Base-by-base conservation (phyloP, 176 grass and related monocot species). In the Panicum miliaceum region DNA sequence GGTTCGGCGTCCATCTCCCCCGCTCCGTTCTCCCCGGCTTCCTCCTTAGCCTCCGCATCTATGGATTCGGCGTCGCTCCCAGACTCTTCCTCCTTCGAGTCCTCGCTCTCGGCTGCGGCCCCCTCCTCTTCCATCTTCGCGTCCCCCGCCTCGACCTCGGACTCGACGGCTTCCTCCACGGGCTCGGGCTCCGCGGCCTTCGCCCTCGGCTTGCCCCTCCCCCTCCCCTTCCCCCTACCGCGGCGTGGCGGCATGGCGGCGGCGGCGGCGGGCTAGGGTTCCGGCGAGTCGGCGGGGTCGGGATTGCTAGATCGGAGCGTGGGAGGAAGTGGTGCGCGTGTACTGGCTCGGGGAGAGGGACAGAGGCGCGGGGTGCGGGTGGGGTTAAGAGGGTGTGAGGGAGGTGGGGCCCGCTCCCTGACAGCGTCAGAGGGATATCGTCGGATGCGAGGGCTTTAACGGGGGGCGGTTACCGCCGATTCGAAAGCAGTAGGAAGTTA, bases 221-320 rank as follows among this genome's bases (percentile, higher is more conserved):
- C 74, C 83, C 3, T 79, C 4, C 77, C 71, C 63, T 18, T 79
- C 0, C 77, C 80, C 58, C 59, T 88, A 20, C 68, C 40, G 41
- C 84, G 84, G 68, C 75, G 84, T 10, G 68, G 80, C 52, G 80
- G 81, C 89, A 91, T 91, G 68, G 89, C 54, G 82, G 52, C 72
- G 29, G 89, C 64, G 82, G 63, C 73, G n/a, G 84, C 48, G 37
- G 80, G 34, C 76, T 91, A 91, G 89, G 89, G 85, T 87, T 87
- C 89, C 69, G 76, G 89, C 85, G 69, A 75, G 69, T 18, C 62
- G 79, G 46, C 57, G 64, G 59, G 67, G 69, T 76, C 54, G 70
- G 69, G 64, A 76, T 75, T 71, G 58, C 79, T 68, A 86, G 84
- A 87, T 87, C 75, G 64, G 68, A 74, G 80, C 23, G 29, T 32